Conservation (phyloP, 2,329 filamentous ascomycete genomes). For the Trichoderma breve region DNA sequence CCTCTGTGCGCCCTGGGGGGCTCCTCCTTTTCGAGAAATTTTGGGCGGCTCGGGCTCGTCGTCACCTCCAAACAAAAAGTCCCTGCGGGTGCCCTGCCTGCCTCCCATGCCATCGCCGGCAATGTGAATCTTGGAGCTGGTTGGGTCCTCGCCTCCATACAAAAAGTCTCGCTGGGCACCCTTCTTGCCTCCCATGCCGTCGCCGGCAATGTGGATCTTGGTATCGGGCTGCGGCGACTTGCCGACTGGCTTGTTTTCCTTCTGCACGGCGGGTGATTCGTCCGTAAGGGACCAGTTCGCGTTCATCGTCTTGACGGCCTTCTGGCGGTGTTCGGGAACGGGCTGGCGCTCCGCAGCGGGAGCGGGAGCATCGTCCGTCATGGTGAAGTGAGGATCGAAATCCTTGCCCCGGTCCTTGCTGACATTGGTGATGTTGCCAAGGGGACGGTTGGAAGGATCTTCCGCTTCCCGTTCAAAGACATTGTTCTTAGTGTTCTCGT, state of each 20-base stretch:
- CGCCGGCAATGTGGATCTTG: conserved; percentile 49
- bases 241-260: conserved; percentile 36
- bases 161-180: conserved; percentile 55
- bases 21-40: conserved; percentile 39
- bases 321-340: conserved; percentile 59
- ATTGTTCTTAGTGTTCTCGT: conserved; percentile 73
- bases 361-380: conserved; percentile 65
- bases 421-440: conserved; percentile 69
- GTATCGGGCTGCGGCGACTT: conserved; percentile 23
- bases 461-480: conserved; percentile 60
- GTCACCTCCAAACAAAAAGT: conserved; percentile 58
- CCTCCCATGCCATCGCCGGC: conserved; percentile 65
- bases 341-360: conserved; percentile 42
- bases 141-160: conserved; percentile 49
- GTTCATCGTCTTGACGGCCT: conserved; percentile 72
- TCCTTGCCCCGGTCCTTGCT: conserved; percentile 67
- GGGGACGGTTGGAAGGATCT: conserved; percentile 43
- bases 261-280: conserved; percentile 51
- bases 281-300: conserved; percentile 59
- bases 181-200: conserved; percentile 64
- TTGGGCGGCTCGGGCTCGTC: conserved; percentile 44
- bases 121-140: conserved; percentile 38
- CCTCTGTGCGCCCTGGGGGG: conserved; percentile 34
- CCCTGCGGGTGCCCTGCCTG: conserved; percentile 49
- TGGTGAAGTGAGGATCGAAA: conserved; percentile 74